A percentile compares a stretch with the other conserved stretches of the same genome.
phyloP scores from a whole-genome alignment of 2,329 filamentous ascomycete species.

The Exophiala xenobiotica region DNA sequence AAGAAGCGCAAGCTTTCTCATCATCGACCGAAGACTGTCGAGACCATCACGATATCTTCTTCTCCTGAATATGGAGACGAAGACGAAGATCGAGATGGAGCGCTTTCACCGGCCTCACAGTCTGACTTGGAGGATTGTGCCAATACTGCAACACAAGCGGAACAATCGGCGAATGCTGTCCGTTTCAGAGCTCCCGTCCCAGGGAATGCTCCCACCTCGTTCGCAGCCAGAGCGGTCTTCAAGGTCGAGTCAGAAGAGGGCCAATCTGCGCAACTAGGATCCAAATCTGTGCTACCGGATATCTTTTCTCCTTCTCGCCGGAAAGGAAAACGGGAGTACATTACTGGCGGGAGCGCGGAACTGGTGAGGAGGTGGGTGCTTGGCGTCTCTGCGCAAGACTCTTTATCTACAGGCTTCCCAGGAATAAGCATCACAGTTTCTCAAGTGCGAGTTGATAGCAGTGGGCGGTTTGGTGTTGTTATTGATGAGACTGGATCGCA shows the following conservation, averaged over 20 bases:
- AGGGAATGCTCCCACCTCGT: neutral
- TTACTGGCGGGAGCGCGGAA: conserved; percentile 25
- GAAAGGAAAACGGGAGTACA: conserved; percentile 26
- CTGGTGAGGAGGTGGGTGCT: conserved; percentile 26
- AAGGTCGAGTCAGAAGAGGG: conserved; percentile 1
- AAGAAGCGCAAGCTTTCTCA: conserved; percentile 24
- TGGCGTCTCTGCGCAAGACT: conserved; percentile 22
- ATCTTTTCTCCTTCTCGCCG: conserved; percentile 29
- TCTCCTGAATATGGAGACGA: conserved; percentile 17
- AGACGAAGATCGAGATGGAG: neutral
- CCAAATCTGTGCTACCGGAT: conserved; percentile 22
- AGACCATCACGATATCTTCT: conserved; percentile 21
- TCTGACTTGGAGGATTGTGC: conserved; percentile 7
- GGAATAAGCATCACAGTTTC: conserved; percentile 10
- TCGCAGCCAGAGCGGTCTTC: conserved; percentile 13
- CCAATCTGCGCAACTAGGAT: neutral
- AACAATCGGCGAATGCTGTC: conserved; percentile 1
- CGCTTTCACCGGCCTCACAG: neutral
- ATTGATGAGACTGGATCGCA: conserved; percentile 9
- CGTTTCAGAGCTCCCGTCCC: conserved; percentile 6
- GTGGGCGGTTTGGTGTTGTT: conserved; percentile 19
- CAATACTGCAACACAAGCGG: neutral
- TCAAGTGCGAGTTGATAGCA: conserved; percentile 11
- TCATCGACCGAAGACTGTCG: neutral
- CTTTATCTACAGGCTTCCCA: neutral